phyloP scores from a whole-genome alignment of 2,329 filamentous ascomycete genomes.

The Alternaria postmessia region DNA sequence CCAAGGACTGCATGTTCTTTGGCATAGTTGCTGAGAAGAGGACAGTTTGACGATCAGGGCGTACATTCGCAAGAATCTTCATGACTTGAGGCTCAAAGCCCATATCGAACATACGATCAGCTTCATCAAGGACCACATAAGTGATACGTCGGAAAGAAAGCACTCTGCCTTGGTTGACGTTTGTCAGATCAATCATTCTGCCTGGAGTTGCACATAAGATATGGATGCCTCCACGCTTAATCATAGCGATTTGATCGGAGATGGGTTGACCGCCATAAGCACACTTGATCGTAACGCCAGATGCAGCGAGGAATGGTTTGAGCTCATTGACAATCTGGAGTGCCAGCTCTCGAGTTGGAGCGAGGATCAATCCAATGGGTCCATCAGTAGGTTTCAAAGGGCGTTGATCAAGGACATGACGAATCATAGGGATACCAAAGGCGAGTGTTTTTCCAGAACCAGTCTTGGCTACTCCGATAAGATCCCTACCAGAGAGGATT shows the following conservation, averaged over 20 bases:
- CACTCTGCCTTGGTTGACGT: conserved; percentile 91
- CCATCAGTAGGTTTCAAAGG: conserved; percentile 85
- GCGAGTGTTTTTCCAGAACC: conserved; percentile 97
- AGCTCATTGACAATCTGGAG: conserved; percentile 94
- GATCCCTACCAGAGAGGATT: conserved; percentile 94
- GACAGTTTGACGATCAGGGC: conserved; percentile 91
- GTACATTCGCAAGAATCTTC: conserved; percentile 92
- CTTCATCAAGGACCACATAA: conserved; percentile 95
- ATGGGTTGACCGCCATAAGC: conserved; percentile 96
- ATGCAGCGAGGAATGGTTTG: conserved; percentile 89
- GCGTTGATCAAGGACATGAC: conserved; percentile 94
- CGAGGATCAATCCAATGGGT: conserved; percentile 87
- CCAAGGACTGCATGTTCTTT: conserved; percentile 87
- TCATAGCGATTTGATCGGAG: conserved; percentile 94
- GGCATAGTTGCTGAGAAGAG: conserved; percentile 98
- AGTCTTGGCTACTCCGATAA: conserved; percentile 96
- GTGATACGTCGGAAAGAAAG: conserved; percentile 89
- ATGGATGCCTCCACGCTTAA: conserved; percentile 94
- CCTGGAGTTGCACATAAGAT: conserved; percentile 89
- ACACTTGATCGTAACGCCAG: conserved; percentile 85
- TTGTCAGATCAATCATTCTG: conserved; percentile 92
- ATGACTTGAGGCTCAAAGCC: conserved; percentile 98
- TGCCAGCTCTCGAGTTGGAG: conserved; percentile 91
- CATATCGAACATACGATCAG: conserved; percentile 99
- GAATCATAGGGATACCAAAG: conserved; percentile 95